A percentile compares a stretch with the other conserved stretches of the same genome.
These are phyloP conservation scores for Cutaneotrichosporon sp. DNA, from an alignment of 1,284 basidiomycete species.

Conservation along the genomic window DNA sequence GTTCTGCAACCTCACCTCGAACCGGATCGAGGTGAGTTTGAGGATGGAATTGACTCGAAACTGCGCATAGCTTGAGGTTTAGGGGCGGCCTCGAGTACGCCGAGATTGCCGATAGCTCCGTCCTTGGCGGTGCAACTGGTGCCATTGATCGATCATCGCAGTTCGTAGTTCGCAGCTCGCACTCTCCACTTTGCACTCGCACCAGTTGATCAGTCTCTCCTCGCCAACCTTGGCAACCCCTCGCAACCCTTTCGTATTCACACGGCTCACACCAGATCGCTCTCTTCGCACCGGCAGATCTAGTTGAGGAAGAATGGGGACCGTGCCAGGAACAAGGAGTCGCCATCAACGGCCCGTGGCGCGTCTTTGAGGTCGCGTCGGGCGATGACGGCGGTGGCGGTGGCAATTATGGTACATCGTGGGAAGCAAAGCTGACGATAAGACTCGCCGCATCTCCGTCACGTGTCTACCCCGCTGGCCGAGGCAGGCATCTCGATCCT, in stretches of 20 bases:
- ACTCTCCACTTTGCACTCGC: too few species aligned
- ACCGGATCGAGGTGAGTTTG: slow-evolving; percentile 41
- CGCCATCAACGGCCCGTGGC: slow-evolving; percentile 40
- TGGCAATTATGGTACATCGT: slow-evolving; percentile 39
- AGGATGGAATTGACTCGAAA: not conserved
- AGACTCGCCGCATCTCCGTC: slow-evolving; percentile 59
- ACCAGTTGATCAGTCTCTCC: too few species aligned
- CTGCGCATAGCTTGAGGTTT: not conserved
- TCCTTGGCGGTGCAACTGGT: too few species aligned
- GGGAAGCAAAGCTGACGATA: slow-evolving; percentile 19
- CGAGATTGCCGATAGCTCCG: too few species aligned
- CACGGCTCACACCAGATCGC: slow-evolving; percentile 34
- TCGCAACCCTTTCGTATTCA: not conserved
- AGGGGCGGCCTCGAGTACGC: not conserved
- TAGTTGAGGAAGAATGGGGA: slow-evolving; percentile 39
- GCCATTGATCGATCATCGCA: too few species aligned
- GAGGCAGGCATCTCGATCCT: slow-evolving; percentile 76
- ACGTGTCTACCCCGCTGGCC: slow-evolving; percentile 73
- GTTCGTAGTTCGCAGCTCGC: too few species aligned
- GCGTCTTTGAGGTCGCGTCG: slow-evolving; percentile 48
- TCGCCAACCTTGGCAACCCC: not conserved
- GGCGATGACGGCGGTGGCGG: slow-evolving; percentile 34
- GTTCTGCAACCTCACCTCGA: slow-evolving; percentile 49
- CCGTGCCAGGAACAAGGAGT: slow-evolving; percentile 25
- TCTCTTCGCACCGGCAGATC: slow-evolving; percentile 38